Evolutionary conservation across 768 basidiomycete genomes (phyloP).

Genomic region (Phylloporus sp.): DNA sequence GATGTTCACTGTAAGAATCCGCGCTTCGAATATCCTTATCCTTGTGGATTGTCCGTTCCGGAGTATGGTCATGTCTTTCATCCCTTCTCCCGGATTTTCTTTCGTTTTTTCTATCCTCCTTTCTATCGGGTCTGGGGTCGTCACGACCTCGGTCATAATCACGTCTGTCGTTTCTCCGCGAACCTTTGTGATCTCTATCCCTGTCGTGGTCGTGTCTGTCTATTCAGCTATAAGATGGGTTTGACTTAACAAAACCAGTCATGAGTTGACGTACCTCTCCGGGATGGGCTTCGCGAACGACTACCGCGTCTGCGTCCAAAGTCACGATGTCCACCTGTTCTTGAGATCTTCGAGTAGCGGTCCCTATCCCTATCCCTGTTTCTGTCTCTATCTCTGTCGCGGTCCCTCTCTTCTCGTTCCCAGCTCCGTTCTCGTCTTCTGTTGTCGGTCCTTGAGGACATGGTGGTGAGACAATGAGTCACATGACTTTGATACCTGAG

Average conservation of each 20-base stretch:
- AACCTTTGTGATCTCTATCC: slow-evolving; percentile 38
- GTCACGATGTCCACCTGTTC: slow-evolving; percentile 32
- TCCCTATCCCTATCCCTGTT: slow-evolving; percentile 41
- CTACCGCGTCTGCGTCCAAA: slow-evolving; percentile 34
- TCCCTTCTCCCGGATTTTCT: slow-evolving; percentile 33
- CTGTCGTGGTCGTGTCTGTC: slow-evolving; percentile 35
- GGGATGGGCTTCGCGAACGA: slow-evolving; percentile 35
- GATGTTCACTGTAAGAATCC: slow-evolving; percentile 21
- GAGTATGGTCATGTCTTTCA: slow-evolving; percentile 38
- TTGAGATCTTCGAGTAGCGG: slow-evolving; percentile 39
- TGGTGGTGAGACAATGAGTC: slow-evolving; percentile 34
- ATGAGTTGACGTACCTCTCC: slow-evolving; percentile 26
- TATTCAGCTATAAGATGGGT: slow-evolving; percentile 10
- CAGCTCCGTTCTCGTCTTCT: slow-evolving; percentile 62
- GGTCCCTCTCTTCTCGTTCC: slow-evolving; percentile 46
- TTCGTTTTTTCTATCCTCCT: slow-evolving; percentile 31
- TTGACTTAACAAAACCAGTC: neutral
- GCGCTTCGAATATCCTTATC: slow-evolving; percentile 28
- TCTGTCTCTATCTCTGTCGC: slow-evolving; percentile 11
- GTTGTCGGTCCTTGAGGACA: slow-evolving; percentile 57
- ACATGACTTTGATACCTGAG: slow-evolving; percentile 23
- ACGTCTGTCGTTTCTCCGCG: slow-evolving; percentile 32
- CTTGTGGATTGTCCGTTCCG: slow-evolving; percentile 32
- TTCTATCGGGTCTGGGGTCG: slow-evolving; percentile 30
- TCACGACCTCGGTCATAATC: slow-evolving; percentile 31